Conservation (phyloP, 2,329 filamentous ascomycete species). For the Sporothrix brunneoviolacea region DNA sequence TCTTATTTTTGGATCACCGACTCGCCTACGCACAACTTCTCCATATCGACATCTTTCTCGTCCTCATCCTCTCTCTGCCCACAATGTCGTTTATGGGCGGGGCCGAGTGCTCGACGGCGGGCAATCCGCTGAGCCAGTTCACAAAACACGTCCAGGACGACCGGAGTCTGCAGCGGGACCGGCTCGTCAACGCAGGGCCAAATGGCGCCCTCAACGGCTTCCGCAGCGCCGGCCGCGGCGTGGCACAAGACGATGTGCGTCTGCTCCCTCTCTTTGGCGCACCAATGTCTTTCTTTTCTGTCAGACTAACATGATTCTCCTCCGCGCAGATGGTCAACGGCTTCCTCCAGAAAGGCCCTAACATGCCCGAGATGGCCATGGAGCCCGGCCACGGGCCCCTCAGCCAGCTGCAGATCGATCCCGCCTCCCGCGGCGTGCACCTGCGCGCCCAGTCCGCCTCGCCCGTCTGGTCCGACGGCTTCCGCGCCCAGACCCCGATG, state of each 20-base stretch:
- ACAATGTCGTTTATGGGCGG: slow-evolving; percentile 93
- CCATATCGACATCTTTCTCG: neutral
- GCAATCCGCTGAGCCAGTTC: slow-evolving; percentile 94
- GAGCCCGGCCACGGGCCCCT: slow-evolving; percentile 40
- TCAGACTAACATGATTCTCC: neutral
- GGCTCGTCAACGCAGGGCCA: slow-evolving; percentile 69
- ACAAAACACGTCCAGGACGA: slow-evolving; percentile 96
- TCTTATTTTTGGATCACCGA: no score
- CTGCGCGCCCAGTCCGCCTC: slow-evolving; percentile 48
- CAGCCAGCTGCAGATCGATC: slow-evolving; percentile 39
- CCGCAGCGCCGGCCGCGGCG: slow-evolving; percentile 62
- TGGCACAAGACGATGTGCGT: slow-evolving; percentile 65
- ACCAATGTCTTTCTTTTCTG: slow-evolving; percentile 23
- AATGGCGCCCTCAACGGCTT: slow-evolving; percentile 68
- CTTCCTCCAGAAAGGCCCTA: slow-evolving; percentile 75
- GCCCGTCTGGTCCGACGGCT: slow-evolving; percentile 48
- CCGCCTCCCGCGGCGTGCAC: slow-evolving; percentile 39
- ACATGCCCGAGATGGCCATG: slow-evolving; percentile 47
- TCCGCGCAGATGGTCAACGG: slow-evolving; percentile 75
- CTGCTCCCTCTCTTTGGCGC: neutral
- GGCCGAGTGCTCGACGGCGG: slow-evolving; percentile 92
- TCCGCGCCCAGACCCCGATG: slow-evolving; percentile 58
- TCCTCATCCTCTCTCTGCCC: neutral
- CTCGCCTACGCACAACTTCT: no score
- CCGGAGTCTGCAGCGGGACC: slow-evolving; percentile 86